A percentile compares a stretch with the other conserved stretches of the same genome.
Conservation (phyloP, 108 stramenopile species). For the Skeletonema costatum region DNA sequence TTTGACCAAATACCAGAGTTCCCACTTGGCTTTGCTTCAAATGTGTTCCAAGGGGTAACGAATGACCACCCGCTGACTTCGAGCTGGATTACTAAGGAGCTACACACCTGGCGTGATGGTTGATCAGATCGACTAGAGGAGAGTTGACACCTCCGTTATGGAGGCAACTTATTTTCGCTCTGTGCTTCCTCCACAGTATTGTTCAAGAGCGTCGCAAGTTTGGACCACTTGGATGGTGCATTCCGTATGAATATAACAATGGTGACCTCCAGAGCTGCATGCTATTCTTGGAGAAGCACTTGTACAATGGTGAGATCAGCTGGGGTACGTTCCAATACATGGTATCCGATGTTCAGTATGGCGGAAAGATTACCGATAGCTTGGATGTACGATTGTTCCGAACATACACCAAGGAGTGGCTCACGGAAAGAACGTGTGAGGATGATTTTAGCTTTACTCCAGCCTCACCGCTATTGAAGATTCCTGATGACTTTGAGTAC, state of each 20-base stretch:
- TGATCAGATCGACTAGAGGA: slow-evolving; percentile 90
- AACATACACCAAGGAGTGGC: slow-evolving; percentile 88
- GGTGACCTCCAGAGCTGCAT: slow-evolving; percentile 91
- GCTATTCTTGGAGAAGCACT: slow-evolving; percentile 89
- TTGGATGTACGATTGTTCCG: slow-evolving; percentile 88
- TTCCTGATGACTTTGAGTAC: slow-evolving; percentile 83
- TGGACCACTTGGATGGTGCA: slow-evolving; percentile 91
- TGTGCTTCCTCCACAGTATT: slow-evolving; percentile 90
- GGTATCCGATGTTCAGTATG: slow-evolving; percentile 93
- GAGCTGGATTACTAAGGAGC: slow-evolving; percentile 86
- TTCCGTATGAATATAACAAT: slow-evolving; percentile 93
- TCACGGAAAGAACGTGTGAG: slow-evolving; percentile 71
- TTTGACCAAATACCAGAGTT: slow-evolving; percentile 84
- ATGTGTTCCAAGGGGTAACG: slow-evolving; percentile 95
- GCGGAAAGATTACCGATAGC: slow-evolving; percentile 94
- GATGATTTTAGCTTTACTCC: slow-evolving; percentile 84
- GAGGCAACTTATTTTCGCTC: slow-evolving; percentile 61
- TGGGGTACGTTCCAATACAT: slow-evolving; percentile 94
- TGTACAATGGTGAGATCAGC: slow-evolving; percentile 89
- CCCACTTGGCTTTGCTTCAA: slow-evolving; percentile 89
- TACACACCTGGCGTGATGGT: slow-evolving; percentile 89
- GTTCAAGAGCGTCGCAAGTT: slow-evolving; percentile 95
- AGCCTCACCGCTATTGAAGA: slow-evolving; percentile 64
- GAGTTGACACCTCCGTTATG: slow-evolving; percentile 90
- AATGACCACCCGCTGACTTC: slow-evolving; percentile 89